Conservation (phyloP, 495 filamentous ascomycete genomes). For the Podospora pseudopauciseta region DNA sequence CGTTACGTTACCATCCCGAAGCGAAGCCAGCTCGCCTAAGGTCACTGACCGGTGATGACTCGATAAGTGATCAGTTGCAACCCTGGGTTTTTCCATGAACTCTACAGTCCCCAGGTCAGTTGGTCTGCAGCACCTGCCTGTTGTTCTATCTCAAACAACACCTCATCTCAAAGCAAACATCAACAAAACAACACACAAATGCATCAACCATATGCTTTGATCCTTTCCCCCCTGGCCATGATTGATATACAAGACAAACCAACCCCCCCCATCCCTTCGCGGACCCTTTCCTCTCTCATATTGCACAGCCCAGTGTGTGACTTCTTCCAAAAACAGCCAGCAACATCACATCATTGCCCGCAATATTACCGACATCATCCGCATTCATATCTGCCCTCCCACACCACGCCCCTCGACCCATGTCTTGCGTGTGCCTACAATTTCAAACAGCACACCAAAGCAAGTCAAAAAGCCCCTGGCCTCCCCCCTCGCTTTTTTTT, state of each 20-base stretch:
- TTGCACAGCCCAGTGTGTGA: neutral
- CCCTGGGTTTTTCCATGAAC: too few species aligned
- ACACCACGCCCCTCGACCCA: neutral
- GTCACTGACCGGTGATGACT: neutral
- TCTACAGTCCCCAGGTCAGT: too few species aligned
- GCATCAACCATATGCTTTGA: too few species aligned
- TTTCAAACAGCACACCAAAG: neutral
- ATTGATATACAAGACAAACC: neutral
- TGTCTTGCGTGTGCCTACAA: neutral
- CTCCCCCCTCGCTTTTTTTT: neutral
- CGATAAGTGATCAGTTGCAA: neutral
- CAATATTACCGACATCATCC: neutral
- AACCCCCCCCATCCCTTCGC: neutral
- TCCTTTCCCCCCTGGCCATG: too few species aligned
- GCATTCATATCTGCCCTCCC: neutral
- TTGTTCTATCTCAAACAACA: too few species aligned
- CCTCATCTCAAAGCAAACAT: too few species aligned
- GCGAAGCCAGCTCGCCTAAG: neutral
- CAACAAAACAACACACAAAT: too few species aligned
- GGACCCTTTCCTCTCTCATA: neutral
- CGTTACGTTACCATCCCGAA: neutral
- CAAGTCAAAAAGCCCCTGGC: neutral
- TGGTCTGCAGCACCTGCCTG: too few species aligned
- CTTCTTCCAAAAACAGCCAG: neutral
- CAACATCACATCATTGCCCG: neutral